These are phyloP conservation scores for Hansenula sp. DNA, from an alignment of 1,139 yeast species.

Conservation along the genomic window DNA sequence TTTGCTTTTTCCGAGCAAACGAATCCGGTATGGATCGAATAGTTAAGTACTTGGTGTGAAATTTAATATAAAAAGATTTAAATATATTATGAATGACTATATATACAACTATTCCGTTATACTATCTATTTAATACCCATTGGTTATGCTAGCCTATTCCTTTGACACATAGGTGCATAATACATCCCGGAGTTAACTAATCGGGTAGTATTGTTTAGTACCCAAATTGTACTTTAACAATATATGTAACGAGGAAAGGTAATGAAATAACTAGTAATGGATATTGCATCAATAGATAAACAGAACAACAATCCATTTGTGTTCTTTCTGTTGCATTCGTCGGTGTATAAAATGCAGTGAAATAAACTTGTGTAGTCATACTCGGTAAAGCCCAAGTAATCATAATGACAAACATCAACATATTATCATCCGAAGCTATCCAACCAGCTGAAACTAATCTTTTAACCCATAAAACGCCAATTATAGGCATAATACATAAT, in stretches of 20 bases:
- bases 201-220: neutral
- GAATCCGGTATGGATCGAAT: too few species aligned
- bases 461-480: slow-evolving; percentile 54
- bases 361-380: slow-evolving; percentile 65
- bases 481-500: slow-evolving; percentile 51
- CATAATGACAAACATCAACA: slow-evolving; percentile 65
- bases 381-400: slow-evolving; percentile 64
- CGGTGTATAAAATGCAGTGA: slow-evolving; percentile 71
- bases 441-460: slow-evolving; percentile 44
- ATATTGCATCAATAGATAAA: slow-evolving; percentile 58
- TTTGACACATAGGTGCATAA: too few species aligned
- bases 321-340: slow-evolving; percentile 49
- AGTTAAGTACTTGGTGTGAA: too few species aligned
- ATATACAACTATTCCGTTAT: too few species aligned
- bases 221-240: slow-evolving; percentile 30
- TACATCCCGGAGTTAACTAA: neutral
- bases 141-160: too few species aligned
- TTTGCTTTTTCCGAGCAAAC: too few species aligned
- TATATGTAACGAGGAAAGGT: slow-evolving; percentile 63
- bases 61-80: too few species aligned
- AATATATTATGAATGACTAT: too few species aligned
- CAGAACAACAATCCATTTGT: slow-evolving; percentile 71
- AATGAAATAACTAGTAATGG: slow-evolving; percentile 50
- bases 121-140: too few species aligned
- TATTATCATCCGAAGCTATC: slow-evolving; percentile 48